Percentiles rank a stretch among this genome's conserved stretches.
Conservation (phyloP, 257 asterid genomes). For the Penstemon davidsonii region DNA sequence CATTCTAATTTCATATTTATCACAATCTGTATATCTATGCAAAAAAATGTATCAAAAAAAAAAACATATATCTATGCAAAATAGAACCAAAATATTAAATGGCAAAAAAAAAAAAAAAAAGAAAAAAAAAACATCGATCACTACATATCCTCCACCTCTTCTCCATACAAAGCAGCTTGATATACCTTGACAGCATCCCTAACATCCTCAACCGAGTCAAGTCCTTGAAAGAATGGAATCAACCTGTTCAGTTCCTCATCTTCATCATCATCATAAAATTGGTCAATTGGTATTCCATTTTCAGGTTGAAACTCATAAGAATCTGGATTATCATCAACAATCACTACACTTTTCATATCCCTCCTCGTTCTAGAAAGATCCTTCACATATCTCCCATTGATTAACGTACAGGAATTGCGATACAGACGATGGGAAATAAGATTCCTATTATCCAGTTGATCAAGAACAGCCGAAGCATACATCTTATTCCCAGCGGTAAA, state of each 20-base stretch:
- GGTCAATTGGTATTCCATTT: conserved; percentile 67
- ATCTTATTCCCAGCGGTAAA: conserved; percentile 81
- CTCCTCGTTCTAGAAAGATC: conserved; percentile 69
- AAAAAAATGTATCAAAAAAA: too few relatives aligned
- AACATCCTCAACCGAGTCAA: conserved; percentile 53
- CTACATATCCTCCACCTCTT: background rate
- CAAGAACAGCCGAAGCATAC: conserved; percentile 78
- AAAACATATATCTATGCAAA: too few relatives aligned
- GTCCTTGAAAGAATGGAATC: conserved; percentile 49
- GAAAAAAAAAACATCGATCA: too few relatives aligned
- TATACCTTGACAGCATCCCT: conserved; percentile 53
- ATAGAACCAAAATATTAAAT: too few relatives aligned
- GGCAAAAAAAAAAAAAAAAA: too few relatives aligned
- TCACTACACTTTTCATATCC: conserved; percentile 51
- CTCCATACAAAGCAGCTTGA: conserved; percentile 27
- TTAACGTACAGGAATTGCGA: conserved; percentile 67
- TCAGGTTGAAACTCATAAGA: conserved; percentile 67
- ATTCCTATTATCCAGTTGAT: conserved; percentile 55
- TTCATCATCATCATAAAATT: conserved; percentile 56
- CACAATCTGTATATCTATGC: too few relatives aligned
- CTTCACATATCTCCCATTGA: conserved; percentile 74
- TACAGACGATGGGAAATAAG: conserved; percentile 63
- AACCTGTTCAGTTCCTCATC: conserved; percentile 70
- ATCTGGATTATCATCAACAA: conserved; percentile 84
- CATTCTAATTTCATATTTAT: too few relatives aligned